Base-by-base conservation (phyloP, 2,329 filamentous ascomycete species). In the Botryotinia globosa region DNA sequence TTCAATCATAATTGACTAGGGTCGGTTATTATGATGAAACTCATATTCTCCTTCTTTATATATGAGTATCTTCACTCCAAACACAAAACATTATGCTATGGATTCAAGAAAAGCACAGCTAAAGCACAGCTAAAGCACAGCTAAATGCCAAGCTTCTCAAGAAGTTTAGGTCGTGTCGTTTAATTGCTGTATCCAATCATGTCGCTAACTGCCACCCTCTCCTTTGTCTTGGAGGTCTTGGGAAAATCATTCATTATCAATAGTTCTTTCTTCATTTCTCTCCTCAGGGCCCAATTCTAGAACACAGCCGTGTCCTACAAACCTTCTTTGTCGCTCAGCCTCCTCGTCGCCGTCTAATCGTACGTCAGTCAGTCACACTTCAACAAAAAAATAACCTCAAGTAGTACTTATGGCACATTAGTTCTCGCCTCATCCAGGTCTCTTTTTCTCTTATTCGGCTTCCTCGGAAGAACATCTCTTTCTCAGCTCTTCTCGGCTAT, bases 1-100 rank as follows among this genome's bases (percentile, higher is more conserved):
- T 54, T n/a, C 48, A 54, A 14, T 54, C 8, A n/a, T 7, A n/a
- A 29, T 29, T 14, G 25, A n/a, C 37, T 63, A 42, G 10, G 37
- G 25, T 63, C 18, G 61, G 8, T 39, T 39, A 10, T 44, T 29
- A 29, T n/a, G 37, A 63, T 63, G 61, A 64, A 64, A 64, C 39
- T n/a, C 39, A 32, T 16, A 22, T 63, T 44, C 61, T 63, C 59
- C 59, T 62, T 34, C n/a, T 34, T 65, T 34, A n/a, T 37, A 3
- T 5, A 34, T 59, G 22, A 18, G n/a, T 29, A 56, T 18, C 29
- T 37, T 37, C 37, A 63, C 37, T 45, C 32, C 51, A 66, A 66
- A 66, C 64, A 54, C 64, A 39, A 66, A 37, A 54, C 45, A 29
- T n/a, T 54, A 66, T 66, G 61, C 61, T n/a, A n/a, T n/a, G n/a